Conservation (phyloP, 306 rosid species). For the Vachellia pachyceras region DNA sequence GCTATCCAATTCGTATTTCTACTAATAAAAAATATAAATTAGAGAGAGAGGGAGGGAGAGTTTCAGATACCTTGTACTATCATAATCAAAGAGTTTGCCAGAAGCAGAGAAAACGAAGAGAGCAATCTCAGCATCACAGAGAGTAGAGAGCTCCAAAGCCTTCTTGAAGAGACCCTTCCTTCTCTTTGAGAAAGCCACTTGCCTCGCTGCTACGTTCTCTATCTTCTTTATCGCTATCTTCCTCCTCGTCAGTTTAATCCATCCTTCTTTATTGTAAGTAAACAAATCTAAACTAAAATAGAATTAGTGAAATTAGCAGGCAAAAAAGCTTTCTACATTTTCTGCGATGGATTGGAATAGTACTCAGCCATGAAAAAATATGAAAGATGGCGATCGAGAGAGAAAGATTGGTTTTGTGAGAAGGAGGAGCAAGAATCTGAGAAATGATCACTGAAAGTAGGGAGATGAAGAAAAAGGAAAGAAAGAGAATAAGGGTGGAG, state of each 20-base stretch:
- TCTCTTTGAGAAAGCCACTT: conserved; percentile 14
- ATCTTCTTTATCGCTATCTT: neutral
- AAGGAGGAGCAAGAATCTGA: neutral
- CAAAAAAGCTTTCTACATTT: neutral
- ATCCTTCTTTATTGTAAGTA: neutral
- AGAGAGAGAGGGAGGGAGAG: neutral
- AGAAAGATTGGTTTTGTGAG: neutral
- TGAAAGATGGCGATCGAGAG: neutral
- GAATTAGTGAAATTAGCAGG: neutral
- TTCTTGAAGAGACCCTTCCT: neutral
- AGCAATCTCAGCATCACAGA: neutral
- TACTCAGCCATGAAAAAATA: neutral
- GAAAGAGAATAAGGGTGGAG: neutral
- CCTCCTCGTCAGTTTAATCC: neutral
- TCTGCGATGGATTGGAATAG: neutral
- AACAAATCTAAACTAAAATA: neutral
- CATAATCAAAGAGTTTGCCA: conserved; percentile 44
- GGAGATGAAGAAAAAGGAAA: neutral
- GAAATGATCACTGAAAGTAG: too few relatives aligned
- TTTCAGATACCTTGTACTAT: conserved; percentile 40
- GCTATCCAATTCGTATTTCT: neutral
- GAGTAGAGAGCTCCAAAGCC: neutral
- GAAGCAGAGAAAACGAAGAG: conserved; percentile 37
- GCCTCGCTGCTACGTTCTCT: conserved; percentile 40
- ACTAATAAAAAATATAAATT: neutral